Evolutionary conservation across 768 basidiomycete species (phyloP).

Genomic region (Termitomyces titanicus): DNA sequence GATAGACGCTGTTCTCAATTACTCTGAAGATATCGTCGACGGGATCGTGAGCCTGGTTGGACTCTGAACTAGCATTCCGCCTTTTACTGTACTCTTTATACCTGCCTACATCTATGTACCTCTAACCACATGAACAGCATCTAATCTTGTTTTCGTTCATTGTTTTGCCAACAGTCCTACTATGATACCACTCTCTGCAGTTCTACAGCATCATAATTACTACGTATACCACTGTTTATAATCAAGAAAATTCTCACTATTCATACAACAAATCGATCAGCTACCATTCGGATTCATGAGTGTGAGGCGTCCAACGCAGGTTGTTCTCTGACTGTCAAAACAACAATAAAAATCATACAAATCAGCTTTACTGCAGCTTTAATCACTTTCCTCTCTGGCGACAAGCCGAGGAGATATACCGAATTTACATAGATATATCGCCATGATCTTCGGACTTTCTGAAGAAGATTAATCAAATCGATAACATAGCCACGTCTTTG

Average conservation of each 20-base stretch:
- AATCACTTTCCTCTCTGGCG: too few relatives aligned
- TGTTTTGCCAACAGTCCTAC: conserved; percentile 21
- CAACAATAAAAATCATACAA: too few relatives aligned
- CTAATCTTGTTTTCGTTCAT: conserved; percentile 17
- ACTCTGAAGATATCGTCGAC: conserved; percentile 46
- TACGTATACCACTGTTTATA: neutral
- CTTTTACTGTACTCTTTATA: conserved; percentile 18
- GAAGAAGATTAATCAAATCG: too few relatives aligned
- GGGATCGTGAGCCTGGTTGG: conserved; percentile 28
- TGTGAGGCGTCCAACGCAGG: too few relatives aligned
- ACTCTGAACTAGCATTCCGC: conserved; percentile 7
- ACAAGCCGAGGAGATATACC: too few relatives aligned
- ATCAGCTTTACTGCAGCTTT: too few relatives aligned
- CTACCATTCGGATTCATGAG: too few relatives aligned
- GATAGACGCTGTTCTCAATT: conserved; percentile 47
- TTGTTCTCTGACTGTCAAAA: too few relatives aligned
- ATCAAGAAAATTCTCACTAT: conserved; percentile 2
- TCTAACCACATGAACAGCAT: conserved; percentile 19
- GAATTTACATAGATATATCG: too few relatives aligned
- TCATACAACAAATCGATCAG: neutral
- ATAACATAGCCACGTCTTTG: too few relatives aligned
- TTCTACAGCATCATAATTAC: conserved; percentile 4
- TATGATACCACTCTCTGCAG: conserved; percentile 3
- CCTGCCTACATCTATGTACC: conserved; percentile 25
- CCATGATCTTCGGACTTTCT: too few relatives aligned